Evolutionary conservation across 2,329 filamentous ascomycete genomes (phyloP), one percentile per base, ranked within the genome.

Genomic region (Fusarium sublunatum): DNA sequence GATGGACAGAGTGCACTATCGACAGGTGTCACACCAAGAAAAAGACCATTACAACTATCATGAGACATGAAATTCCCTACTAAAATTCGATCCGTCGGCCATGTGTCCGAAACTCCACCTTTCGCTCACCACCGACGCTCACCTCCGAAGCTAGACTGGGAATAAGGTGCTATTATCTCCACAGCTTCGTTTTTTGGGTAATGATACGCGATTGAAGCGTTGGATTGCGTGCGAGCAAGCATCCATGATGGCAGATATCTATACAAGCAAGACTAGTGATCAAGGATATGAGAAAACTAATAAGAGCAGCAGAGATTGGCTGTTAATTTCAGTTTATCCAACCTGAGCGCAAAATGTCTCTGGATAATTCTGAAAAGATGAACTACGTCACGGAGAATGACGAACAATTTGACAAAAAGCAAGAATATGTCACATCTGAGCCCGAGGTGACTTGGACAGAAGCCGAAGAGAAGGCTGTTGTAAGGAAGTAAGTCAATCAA

Each of bases 51-150:
- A 19, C 19, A 19, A 19, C 19, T 19, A 19, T 19, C 19, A 19
- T 19, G 19, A 19, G 19, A 19, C 19, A 19, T 19, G 19, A 19
- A 19, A 19, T 19, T 19, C 19, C 19, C 19, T 19, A 2, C 19
- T 28, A 7, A 28, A 28, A 28, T 28, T 5, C 9, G 40, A 39
- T 12, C 28, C 38, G 24, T 53, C 41, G 32, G 34, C 12, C 12
- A 28, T 25, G 6, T 39, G 45, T 42, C 59, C 58, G 44, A 52
- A 39, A 43, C 45, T 36, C 50, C 59, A 48, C 59, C 42, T 59
- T 56, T 61, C 63, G 63, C 64, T 67, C 63, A 67, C 25, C 63
- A 26, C 63, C 60, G 64, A 62, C 65, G 64, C 64, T 57, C 60
- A 67, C 57, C 49, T 52, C 64, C 58, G 61, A 62, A 7, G 13